These are phyloP conservation scores for Pulicaria dysenterica DNA, from an alignment of 129 eudicot species.

Conservation along the genomic window DNA sequence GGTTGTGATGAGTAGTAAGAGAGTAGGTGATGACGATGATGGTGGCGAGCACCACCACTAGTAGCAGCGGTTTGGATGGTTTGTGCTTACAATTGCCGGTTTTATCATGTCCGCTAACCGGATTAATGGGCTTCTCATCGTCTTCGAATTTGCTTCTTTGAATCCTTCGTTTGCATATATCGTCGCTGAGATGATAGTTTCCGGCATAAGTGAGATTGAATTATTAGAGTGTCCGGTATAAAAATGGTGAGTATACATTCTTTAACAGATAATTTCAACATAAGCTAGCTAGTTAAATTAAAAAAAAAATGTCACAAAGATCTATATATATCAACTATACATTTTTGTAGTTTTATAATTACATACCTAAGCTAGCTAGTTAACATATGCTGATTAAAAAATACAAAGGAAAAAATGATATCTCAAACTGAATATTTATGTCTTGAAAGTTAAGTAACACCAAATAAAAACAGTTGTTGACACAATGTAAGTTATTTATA, in stretches of 20 bases:
- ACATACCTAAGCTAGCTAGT: no score
- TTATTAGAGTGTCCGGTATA: no score
- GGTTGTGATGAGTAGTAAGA: constrained; percentile 48
- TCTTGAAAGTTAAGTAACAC: not conserved
- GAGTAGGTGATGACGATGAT: constrained; percentile 54
- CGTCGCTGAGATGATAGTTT: constrained; percentile 57
- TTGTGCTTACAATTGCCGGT: constrained; percentile 50
- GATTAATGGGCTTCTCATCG: constrained; percentile 46
- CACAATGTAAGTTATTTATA: not conserved
- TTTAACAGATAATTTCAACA: no score
- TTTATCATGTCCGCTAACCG: constrained; percentile 51
- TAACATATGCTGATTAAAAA: no score
- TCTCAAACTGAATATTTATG: not conserved
- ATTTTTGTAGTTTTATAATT: no score
- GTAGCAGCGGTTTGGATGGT: constrained; percentile 53
- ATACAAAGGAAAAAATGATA: no score
- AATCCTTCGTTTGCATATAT: constrained; percentile 67
- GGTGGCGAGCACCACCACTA: constrained; percentile 51
- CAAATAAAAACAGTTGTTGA: not conserved
- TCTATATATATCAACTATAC: no score
- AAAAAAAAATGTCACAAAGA: no score
- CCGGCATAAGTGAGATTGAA: not conserved
- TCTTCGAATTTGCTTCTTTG: constrained; percentile 59
- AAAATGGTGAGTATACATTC: no score
- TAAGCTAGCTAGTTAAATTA: no score